Evolutionary conservation across 1,139 yeast genomes (phyloP).

Genomic region (Zygoascus sp.): DNA sequence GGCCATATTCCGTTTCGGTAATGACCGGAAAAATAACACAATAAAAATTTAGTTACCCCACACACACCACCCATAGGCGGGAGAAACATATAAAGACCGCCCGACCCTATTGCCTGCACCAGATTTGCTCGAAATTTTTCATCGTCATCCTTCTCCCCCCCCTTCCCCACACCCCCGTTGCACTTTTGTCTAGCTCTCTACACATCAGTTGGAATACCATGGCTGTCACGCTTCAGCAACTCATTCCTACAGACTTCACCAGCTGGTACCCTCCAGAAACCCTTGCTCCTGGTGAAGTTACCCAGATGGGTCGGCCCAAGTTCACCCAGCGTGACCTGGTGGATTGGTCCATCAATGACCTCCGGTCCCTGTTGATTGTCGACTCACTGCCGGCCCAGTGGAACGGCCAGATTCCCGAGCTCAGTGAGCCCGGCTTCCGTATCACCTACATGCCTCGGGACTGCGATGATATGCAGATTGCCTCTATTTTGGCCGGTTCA

Average conservation of each 20-base stretch:
- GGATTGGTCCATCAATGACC: slow-evolving; percentile 63
- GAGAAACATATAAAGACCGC: too few species aligned
- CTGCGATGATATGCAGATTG: slow-evolving; percentile 46
- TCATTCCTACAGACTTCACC: slow-evolving; percentile 45
- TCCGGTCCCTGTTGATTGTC: slow-evolving; percentile 55
- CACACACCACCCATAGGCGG: not conserved
- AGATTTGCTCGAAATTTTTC: too few species aligned
- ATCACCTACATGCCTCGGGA: slow-evolving; percentile 48
- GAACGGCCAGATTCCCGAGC: slow-evolving; percentile 47
- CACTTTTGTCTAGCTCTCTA: too few species aligned
- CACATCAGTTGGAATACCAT: not conserved
- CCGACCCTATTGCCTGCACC: not conserved
- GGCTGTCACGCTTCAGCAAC: slow-evolving; percentile 24
- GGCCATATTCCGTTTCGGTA: not conserved
- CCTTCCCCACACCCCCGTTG: too few species aligned
- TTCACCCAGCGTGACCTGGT: slow-evolving; percentile 56
- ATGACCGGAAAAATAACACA: not conserved
- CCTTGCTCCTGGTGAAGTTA: slow-evolving; percentile 35
- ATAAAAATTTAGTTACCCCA: not conserved
- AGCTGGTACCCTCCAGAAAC: slow-evolving; percentile 56
- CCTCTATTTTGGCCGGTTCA: slow-evolving; percentile 46
- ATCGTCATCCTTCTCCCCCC: too few species aligned
- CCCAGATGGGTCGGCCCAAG: slow-evolving; percentile 53
- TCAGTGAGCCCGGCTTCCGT: slow-evolving; percentile 39
- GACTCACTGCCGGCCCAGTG: slow-evolving; percentile 49